Base-by-base conservation (phyloP, 306 rosid species). In the Lablab purpureus region DNA sequence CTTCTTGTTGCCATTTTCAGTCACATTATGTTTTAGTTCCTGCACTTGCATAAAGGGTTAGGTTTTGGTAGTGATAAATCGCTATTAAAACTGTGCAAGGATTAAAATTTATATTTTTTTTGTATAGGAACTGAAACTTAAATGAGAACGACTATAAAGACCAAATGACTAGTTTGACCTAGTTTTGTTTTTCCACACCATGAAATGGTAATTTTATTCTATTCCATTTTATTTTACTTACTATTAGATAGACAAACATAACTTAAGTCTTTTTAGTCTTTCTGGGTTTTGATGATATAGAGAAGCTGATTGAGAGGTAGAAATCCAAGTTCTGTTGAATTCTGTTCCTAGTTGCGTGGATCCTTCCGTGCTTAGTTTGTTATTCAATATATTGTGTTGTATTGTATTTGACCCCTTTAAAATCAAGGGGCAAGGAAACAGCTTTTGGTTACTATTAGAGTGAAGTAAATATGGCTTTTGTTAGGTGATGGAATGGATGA, bases 401-500 rank as follows among this genome's bases (percentile, higher is more conserved):
- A 14, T 28, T 30, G 23, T 37, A 15, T 30, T 62, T 62, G 67
- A 62, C 30, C 40, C 41, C 22, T 62, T 62, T 60, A 59, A 58
- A 60, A 62, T 28, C 40, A 62, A 62, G 45, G 7, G 23, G 28
- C 23, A 34, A 17, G 46, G 46, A 60, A 60, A 28, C 27, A 59
- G 37, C 2, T 62, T 62, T 19, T 70, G 2, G 40, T 59, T 55
- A 55, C 32, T 36, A 36, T 36, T 23, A 34, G 56, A 62, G 18
- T 51, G 28, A 58, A 55, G 54, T 34, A 40, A 21, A 67, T n/a
- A 37, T 45, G 83, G 0, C 15, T 50, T 86, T 73, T 81, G 23
- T 63, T 80, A 89, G 97, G 67, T 92, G 36, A 86, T 80, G 4
- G 89, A 89, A 80, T 91, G 93, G 97, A 71, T 87, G 84, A 72